Percentiles rank a stretch among this genome's conserved stretches.
These are phyloP conservation scores for Croton laevigatus DNA, from an alignment of 441 rosid genomes.

Conservation along the genomic window DNA sequence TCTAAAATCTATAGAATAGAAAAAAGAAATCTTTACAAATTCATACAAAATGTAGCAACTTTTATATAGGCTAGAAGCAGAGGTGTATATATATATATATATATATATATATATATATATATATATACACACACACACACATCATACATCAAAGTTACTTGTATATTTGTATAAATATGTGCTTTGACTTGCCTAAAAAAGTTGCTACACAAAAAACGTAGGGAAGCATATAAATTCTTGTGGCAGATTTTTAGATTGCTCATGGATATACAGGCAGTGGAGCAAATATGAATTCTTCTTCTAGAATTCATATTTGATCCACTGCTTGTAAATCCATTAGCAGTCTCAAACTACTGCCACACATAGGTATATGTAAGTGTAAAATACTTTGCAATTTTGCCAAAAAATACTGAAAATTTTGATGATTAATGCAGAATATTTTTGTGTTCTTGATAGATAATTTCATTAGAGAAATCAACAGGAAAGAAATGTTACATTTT, in stretches of 20 bases:
- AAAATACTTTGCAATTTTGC: too few relatives aligned
- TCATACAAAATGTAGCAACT: slow-evolving; percentile 3
- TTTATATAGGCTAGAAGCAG: background rate
- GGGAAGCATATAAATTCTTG: background rate
- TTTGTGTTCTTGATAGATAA: slow-evolving; percentile 26
- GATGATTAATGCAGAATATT: background rate
- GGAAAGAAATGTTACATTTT: slow-evolving; percentile 37
- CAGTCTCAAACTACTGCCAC: slow-evolving; percentile 8
- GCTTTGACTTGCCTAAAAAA: background rate
- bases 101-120: background rate
- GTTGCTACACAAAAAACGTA: slow-evolving; percentile 5
- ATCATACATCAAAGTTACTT: slow-evolving; percentile 1
- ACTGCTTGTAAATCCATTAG: slow-evolving; percentile 29
- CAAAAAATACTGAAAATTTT: too few relatives aligned
- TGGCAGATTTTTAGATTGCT: slow-evolving; percentile 21
- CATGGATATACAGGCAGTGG: slow-evolving; percentile 44
- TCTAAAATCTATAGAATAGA: background rate
- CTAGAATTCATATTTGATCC: slow-evolving; percentile 35
- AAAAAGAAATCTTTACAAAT: background rate
- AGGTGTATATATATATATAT: background rate
- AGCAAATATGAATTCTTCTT: slow-evolving; percentile 38
- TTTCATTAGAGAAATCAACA: slow-evolving; percentile 41
- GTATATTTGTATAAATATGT: background rate
- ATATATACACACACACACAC: too few relatives aligned
- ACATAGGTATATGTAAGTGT: background rate